Evolutionary conservation across 768 basidiomycete genomes (phyloP).

Genomic region (Pholiota microspora): DNA sequence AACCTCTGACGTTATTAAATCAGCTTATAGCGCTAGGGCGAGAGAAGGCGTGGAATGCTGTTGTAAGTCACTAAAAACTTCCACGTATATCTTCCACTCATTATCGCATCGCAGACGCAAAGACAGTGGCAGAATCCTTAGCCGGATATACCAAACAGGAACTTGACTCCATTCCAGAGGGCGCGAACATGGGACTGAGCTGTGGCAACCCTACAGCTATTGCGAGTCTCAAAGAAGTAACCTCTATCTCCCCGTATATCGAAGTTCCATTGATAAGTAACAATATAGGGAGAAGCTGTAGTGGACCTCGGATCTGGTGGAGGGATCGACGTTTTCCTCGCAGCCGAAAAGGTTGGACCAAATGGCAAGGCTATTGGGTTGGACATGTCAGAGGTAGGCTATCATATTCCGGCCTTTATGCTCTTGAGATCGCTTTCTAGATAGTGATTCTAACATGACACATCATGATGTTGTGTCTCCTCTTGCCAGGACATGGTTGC

Average conservation of each 20-base stretch:
- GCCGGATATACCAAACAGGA: constrained; percentile 44
- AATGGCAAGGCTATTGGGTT: constrained; percentile 52
- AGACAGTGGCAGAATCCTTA: constrained; percentile 38
- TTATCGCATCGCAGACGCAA: constrained; percentile 23
- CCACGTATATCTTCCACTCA: not conserved
- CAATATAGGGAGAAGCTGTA: constrained; percentile 50
- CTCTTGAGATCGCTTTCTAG: not conserved
- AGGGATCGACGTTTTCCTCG: constrained; percentile 55
- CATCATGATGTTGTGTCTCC: not conserved
- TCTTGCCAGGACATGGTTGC: constrained; percentile 46
- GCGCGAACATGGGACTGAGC: constrained; percentile 47
- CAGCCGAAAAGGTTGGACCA: constrained; percentile 47
- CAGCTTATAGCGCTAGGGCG: constrained; percentile 33
- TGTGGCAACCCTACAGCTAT: constrained; percentile 53
- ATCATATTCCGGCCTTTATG: no score
- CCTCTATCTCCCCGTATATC: not conserved
- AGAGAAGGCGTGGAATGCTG: constrained; percentile 19
- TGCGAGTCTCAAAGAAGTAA: constrained; percentile 45
- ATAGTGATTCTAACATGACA: not conserved
- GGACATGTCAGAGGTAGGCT: constrained; percentile 46
- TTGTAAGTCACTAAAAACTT: constrained; percentile 17
- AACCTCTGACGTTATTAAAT: constrained; percentile 27
- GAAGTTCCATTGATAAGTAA: no score
- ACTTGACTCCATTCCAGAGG: constrained; percentile 38
- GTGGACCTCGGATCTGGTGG: constrained; percentile 59